Evolutionary conservation across 768 basidiomycete genomes (phyloP).

Genomic region (Rhizopogon sp.): DNA sequence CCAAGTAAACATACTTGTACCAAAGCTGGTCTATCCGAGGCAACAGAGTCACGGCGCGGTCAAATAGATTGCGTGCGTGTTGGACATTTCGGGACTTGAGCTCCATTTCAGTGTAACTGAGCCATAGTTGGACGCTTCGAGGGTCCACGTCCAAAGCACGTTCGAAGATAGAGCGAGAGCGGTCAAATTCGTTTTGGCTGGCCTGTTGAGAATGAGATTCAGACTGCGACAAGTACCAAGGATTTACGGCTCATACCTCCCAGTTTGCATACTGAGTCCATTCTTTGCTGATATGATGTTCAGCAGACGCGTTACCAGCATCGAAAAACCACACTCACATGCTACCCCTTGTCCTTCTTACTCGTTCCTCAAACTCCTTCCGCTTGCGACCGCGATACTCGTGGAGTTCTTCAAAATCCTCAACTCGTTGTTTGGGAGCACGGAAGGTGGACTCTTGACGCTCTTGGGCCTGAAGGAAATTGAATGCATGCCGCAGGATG

Average conservation of each 20-base stretch:
- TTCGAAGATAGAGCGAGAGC: constrained; percentile 94
- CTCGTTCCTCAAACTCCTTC: constrained; percentile 91
- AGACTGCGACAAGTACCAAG: constrained; percentile 7
- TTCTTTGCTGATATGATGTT: constrained; percentile 55
- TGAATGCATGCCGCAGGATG: not conserved
- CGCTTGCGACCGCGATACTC: constrained; percentile 92
- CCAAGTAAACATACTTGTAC: constrained; percentile 99
- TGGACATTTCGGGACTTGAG: constrained; percentile 97
- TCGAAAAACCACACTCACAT: constrained; percentile 45
- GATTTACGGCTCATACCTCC: constrained; percentile 46
- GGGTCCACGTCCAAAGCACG: constrained; percentile 95
- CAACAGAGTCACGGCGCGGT: constrained; percentile 93
- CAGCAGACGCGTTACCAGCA: not conserved
- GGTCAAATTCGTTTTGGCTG: constrained; percentile 92
- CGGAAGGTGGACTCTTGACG: constrained; percentile 89
- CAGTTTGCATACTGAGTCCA: constrained; percentile 85
- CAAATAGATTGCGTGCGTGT: constrained; percentile 94
- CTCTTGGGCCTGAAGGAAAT: constrained; percentile 76
- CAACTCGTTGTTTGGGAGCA: constrained; percentile 92
- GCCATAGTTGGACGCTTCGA: constrained; percentile 86
- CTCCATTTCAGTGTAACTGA: constrained; percentile 95
- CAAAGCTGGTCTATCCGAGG: constrained; percentile 96
- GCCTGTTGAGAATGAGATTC: constrained; percentile 42
- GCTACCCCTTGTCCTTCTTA: constrained; percentile 71
- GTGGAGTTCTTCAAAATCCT: constrained; percentile 88